Evolutionary conservation across 305 asterid species (phyloP), one percentile per base, ranked within the genome.

Genomic region (Vinca major): DNA sequence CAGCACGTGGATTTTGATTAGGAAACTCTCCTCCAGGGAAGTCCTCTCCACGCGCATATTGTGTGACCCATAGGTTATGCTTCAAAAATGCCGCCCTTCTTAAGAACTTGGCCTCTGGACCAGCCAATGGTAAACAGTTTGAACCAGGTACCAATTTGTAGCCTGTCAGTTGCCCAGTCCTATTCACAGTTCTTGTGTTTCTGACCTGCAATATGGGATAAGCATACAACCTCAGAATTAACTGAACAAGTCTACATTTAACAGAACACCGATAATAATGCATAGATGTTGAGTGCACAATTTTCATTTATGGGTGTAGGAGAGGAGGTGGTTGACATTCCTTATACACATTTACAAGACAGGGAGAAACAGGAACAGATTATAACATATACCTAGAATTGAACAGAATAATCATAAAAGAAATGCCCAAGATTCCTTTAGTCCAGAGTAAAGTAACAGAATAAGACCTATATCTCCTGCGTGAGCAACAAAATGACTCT

Each of bases 1-100:
- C 95, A 58, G 75, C 93, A 70, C 98, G 96, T 14, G 97, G 98
- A 80, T 92, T 92, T 85, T 92, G 97, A 79, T 92, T 92, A 63
- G 96, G 98, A 74, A 92, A 92, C 78, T 92, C 98, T 72, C 96
- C 98, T 33, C 98, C 98, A 9, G 98, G 98, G 75, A 92, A 86
- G 78, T 86, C 95, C 80, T 92, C 96, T 44, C 95, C 95, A 4
- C 79, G 86, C 50, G 93, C 89, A 82, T 81, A 92, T 64, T 84
- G 89, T 49, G 98, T 92, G 76, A 92, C 96, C 98, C 98, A 92
- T 36, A 92, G 86, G 77, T 88, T 88, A 82, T 92, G 97, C 79
- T 86, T 92, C 86, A 90, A 66, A 81, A 92, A 92, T 63, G 93
- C 91, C 63, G 98, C 98, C 80, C 98, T 87, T 74, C 98, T 87